These are phyloP conservation scores for Kokia cookei DNA, from an alignment of 441 rosid genomes.

Conservation along the genomic window DNA sequence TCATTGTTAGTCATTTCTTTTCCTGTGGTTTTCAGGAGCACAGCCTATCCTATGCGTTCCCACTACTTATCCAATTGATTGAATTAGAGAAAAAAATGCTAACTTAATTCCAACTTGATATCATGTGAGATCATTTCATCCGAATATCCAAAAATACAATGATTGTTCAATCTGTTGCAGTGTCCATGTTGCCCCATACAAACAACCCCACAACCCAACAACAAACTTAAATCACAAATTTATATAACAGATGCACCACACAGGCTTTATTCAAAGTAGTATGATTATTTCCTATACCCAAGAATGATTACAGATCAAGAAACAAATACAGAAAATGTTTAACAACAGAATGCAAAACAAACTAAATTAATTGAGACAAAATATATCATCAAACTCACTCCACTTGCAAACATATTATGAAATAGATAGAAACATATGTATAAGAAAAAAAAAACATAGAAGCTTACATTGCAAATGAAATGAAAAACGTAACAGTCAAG, in stretches of 20 bases:
- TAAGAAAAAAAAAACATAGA: not conserved
- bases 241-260: not conserved
- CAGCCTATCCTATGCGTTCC: not conserved
- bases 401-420: not conserved
- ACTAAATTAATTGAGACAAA: not conserved
- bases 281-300: not conserved
- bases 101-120: not conserved
- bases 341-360: not conserved
- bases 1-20: not conserved
- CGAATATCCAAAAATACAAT: not conserved
- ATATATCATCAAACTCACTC: not conserved
- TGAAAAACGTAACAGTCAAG: not conserved
- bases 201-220: not conserved
- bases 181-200: not conserved
- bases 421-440: not conserved
- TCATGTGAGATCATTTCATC: not conserved
- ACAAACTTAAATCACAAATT: not conserved
- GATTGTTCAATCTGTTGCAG: not conserved
- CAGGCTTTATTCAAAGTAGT: not conserved
- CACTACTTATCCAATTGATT: not conserved
- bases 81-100: not conserved
- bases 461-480: slow-evolving; percentile 2
- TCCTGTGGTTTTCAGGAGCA: not conserved
- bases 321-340: not conserved
- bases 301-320: not conserved